A percentile compares a stretch with the other conserved stretches of the same genome.
phyloP scores from a whole-genome alignment of 495 filamentous ascomycete species.

The Paragyromitra xinjiangensis region DNA sequence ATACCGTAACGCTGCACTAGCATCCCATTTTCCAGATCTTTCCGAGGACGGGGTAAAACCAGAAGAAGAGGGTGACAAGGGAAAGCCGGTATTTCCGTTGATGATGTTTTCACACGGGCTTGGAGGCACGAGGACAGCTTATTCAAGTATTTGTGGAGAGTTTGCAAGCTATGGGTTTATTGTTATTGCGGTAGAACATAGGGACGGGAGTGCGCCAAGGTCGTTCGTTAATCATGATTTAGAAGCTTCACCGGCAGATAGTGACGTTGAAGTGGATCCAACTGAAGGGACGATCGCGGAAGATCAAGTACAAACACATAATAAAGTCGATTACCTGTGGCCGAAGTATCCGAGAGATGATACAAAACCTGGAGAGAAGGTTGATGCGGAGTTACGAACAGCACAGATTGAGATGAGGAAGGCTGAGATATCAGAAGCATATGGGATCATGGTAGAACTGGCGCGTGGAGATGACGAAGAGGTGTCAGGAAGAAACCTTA shows the following conservation, averaged over 20 bases:
- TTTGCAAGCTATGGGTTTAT: constrained; percentile 64
- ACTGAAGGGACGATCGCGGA: constrained; percentile 41
- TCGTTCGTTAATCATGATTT: constrained; percentile 60
- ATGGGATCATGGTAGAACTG: constrained; percentile 58
- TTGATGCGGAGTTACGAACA: constrained; percentile 60
- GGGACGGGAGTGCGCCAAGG: constrained; percentile 61
- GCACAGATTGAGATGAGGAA: constrained; percentile 61
- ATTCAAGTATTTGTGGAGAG: constrained; percentile 61
- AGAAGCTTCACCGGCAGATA: constrained; percentile 52
- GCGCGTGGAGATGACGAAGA: constrained; percentile 51
- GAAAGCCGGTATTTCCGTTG: constrained; percentile 59
- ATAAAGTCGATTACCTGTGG: constrained; percentile 61
- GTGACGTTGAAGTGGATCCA: constrained; percentile 40
- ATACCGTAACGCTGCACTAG: constrained; percentile 55
- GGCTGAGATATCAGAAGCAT: constrained; percentile 61
- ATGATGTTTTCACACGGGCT: constrained; percentile 63
- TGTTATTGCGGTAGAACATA: constrained; percentile 61
- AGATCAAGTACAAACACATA: constrained; percentile 54
- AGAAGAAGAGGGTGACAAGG: constrained; percentile 56
- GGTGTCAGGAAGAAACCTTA: constrained; percentile 62
- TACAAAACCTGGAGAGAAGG: constrained; percentile 60
- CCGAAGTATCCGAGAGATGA: constrained; percentile 61
- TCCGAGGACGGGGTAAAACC: constrained; percentile 49
- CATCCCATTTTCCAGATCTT: constrained; percentile 61
- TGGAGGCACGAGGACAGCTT: constrained; percentile 61